phyloP scores from a whole-genome alignment of 495 filamentous ascomycete species.

The Penicillium pancosmium region DNA sequence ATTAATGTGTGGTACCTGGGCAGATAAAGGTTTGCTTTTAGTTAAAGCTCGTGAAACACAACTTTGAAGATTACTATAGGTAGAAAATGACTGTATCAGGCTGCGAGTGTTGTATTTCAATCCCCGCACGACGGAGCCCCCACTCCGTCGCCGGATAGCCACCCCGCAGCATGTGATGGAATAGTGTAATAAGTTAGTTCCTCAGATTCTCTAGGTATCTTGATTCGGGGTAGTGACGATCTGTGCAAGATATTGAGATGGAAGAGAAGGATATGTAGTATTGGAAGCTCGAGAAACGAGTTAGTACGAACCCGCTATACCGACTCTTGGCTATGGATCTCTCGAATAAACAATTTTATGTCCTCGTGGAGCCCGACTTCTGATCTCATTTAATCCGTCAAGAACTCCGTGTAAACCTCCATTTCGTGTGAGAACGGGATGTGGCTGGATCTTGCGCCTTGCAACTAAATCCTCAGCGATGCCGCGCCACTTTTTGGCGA shows the following conservation, averaged over 20 bases:
- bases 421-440: conserved; percentile 41
- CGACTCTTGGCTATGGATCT: neutral
- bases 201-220: neutral
- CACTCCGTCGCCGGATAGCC: neutral
- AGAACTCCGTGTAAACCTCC: conserved; percentile 28
- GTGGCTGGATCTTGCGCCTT: conserved; percentile 42
- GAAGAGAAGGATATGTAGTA: too few species aligned
- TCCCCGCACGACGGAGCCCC: neutral
- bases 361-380: neutral
- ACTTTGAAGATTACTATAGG: neutral
- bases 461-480: conserved; percentile 44
- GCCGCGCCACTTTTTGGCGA: conserved; percentile 33
- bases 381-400: neutral
- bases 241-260: too few species aligned
- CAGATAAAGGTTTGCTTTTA: too few species aligned
- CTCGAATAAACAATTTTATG: neutral
- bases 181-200: neutral
- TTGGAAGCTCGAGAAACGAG: too few species aligned
- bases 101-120: neutral
- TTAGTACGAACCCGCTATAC: too few species aligned
- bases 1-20: neutral
- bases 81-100: neutral
- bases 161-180: neutral
- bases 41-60: too few species aligned
- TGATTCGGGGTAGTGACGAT: too few species aligned